Base-by-base conservation (phyloP, 1,284 basidiomycete genomes). In the Apiotrichum sp. region DNA sequence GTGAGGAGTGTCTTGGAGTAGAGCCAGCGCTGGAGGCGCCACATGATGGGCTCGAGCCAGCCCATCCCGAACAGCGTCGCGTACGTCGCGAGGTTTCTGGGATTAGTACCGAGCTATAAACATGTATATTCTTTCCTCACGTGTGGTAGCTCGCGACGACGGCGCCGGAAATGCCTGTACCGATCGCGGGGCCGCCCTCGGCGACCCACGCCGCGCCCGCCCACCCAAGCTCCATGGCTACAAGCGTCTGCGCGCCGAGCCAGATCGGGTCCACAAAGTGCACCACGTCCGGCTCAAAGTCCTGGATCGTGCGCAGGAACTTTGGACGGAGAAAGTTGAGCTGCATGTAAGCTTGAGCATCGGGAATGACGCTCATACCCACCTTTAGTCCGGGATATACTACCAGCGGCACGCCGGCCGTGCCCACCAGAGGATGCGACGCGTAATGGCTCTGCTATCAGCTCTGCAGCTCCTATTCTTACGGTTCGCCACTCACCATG, bases 241-340 rank as follows among this genome's bases (percentile, higher is more conserved):
- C 65, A 10, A 78, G 65, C 1, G 74, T 75, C 59, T 71, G 80
- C 2, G 75, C 76, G 10, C 81, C 81, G 10, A 82, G 76, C 81
- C 81, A 83, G 55, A 83, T 82, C 0, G 81, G 80, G 62, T 81
- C 80, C 34, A 80, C 79, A 57, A 79, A 76, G 58, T 80, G 78
- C 4, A 80, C 77, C 7, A 83, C 79, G 60, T 83, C 81, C 1
- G 82, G 81, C 58, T 80, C 66, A 52, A 76, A 78, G 46, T 77
- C 72, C 36, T 68, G 69, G 50, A 78, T 76, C 14, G 77, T 72
- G n/a, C 74, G 68, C 52, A 82, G 66, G 64, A 83, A 82, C 43
- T 77, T 76, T 1, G 80, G 81, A 1, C 81, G 77, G 47, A 81
- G 73, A 61, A 83, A 83, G 69, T 83, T 83, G 63, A 83, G 77